phyloP scores from a whole-genome alignment of 768 basidiomycete genomes.

The Pleurotus sapidus region DNA sequence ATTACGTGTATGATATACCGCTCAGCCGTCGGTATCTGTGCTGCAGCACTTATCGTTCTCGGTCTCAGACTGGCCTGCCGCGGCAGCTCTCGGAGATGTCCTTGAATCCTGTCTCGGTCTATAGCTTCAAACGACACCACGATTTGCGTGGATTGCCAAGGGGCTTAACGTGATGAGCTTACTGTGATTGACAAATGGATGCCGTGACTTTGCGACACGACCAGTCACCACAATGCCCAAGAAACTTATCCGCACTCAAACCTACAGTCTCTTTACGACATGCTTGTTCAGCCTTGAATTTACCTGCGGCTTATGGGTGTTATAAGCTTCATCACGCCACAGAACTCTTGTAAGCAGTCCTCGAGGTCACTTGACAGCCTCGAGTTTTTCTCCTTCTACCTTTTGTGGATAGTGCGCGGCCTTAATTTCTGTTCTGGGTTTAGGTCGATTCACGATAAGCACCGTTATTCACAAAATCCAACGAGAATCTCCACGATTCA shows the following conservation, averaged over 20 bases:
- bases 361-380: neutral
- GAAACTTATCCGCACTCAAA: too few relatives aligned
- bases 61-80: neutral
- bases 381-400: neutral
- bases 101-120: too few relatives aligned
- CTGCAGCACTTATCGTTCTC: neutral
- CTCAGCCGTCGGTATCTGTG: neutral
- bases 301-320: too few relatives aligned
- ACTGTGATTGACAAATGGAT: too few relatives aligned
- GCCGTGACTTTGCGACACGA: too few relatives aligned
- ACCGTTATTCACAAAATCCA: neutral
- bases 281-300: too few relatives aligned
- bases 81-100: neutral
- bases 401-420: constrained; percentile 3
- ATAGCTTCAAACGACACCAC: too few relatives aligned
- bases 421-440: neutral
- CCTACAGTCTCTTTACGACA: too few relatives aligned
- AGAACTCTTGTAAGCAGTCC: neutral
- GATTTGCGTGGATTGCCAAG: too few relatives aligned
- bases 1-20: too few relatives aligned
- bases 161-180: too few relatives aligned
- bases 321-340: neutral
- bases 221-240: too few relatives aligned
- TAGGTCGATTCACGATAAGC: neutral
- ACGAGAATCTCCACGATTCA: neutral